Percentiles rank a stretch among this genome's conserved stretches.
Evolutionary conservation across 148 eudicot genomes (phyloP).

Genomic region (Oxyria digyna): DNA sequence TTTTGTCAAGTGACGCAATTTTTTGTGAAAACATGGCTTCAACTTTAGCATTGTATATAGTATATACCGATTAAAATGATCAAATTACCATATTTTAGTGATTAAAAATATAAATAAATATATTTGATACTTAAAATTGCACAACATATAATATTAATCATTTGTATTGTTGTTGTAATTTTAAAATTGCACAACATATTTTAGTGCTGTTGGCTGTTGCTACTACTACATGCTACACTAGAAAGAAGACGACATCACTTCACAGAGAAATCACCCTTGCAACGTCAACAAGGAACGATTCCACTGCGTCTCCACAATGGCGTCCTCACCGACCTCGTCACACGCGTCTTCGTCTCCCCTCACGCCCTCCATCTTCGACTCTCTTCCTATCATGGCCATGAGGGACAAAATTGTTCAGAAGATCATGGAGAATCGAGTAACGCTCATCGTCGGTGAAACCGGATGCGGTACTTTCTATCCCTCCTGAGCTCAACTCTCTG

Average conservation of each 20-base stretch:
- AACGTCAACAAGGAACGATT: not conserved
- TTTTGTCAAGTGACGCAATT: too few relatives aligned
- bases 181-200: too few relatives aligned
- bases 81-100: too few relatives aligned
- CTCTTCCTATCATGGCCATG: constrained; percentile 51
- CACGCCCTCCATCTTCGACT: constrained; percentile 22
- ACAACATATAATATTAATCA: too few relatives aligned
- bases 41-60: too few relatives aligned
- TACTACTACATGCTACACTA: too few relatives aligned
- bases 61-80: too few relatives aligned
- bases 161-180: too few relatives aligned
- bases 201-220: too few relatives aligned
- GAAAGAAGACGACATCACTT: not conserved
- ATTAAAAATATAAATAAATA: too few relatives aligned
- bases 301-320: constrained; percentile 17
- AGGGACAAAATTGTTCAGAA: constrained; percentile 60
- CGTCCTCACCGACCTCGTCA: constrained; percentile 31
- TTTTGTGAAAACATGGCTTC: too few relatives aligned
- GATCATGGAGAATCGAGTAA: constrained; percentile 79
- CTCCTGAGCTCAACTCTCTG: not conserved
- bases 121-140: too few relatives aligned
- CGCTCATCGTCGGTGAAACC: constrained; percentile 86
- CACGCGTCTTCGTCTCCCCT: constrained; percentile 19
- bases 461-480: constrained; percentile 56
- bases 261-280: not conserved